Conservation (phyloP, 148 eudicot genomes). For the Cornus kousa region DNA sequence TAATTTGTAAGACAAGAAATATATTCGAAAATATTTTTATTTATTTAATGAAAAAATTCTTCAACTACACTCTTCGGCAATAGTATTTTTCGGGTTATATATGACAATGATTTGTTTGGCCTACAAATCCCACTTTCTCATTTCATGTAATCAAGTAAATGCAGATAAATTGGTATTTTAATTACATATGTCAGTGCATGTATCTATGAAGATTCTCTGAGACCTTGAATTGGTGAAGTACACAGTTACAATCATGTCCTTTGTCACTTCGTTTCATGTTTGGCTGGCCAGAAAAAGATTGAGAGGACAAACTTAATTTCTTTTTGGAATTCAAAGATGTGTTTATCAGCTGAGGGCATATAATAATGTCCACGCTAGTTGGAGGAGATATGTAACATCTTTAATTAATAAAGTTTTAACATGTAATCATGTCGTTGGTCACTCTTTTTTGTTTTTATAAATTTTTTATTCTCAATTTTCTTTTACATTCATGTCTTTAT, state of each 20-base stretch:
- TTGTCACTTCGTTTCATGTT: not conserved
- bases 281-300: too few species aligned
- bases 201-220: not conserved
- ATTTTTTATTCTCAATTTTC: not conserved
- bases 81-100: too few species aligned
- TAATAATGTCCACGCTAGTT: too few species aligned
- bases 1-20: too few species aligned
- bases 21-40: too few species aligned
- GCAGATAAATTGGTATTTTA: too few species aligned
- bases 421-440: not conserved
- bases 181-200: not conserved
- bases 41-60: too few species aligned
- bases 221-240: not conserved
- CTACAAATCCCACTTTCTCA: too few species aligned
- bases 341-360: not conserved
- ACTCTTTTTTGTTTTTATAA: not conserved
- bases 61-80: too few species aligned
- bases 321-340: not conserved
- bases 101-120: too few species aligned
- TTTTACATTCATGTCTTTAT: not conserved
- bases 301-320: not conserved
- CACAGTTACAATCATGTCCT: not conserved
- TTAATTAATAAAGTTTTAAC: too few species aligned
- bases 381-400: too few species aligned
- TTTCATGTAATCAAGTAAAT: not conserved